These are phyloP conservation scores for Neonectria faginata DNA, from an alignment of 2,329 filamentous ascomycete species.

Conservation along the genomic window DNA sequence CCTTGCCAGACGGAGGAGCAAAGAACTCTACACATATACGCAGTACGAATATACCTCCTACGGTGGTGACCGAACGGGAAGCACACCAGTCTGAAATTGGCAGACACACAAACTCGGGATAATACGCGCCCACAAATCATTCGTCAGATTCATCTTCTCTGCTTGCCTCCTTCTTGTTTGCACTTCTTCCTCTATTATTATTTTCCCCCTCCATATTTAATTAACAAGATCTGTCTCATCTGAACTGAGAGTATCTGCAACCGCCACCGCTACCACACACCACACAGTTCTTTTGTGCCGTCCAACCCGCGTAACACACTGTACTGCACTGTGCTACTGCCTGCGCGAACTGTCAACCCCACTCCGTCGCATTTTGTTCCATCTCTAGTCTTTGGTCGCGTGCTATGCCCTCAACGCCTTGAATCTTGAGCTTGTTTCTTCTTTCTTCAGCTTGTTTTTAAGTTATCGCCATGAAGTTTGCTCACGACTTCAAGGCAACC, in stretches of 20 bases:
- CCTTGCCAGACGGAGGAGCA: background rate
- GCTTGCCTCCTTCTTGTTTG: background rate
- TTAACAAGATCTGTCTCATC: background rate
- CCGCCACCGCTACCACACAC: background rate
- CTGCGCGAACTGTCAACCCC: conserved; percentile 14
- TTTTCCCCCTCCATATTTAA: background rate
- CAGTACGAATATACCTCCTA: background rate
- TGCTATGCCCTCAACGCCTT: conserved; percentile 35
- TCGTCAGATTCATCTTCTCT: background rate
- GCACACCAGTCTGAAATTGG: background rate
- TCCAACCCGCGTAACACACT: background rate
- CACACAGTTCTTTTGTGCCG: background rate
- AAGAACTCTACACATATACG: background rate
- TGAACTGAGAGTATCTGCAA: background rate
- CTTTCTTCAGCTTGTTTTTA: background rate
- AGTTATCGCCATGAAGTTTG: conserved; percentile 80
- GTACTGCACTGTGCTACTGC: background rate
- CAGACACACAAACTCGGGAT: background rate
- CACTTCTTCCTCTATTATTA: background rate
- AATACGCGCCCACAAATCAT: background rate
- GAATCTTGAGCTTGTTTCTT: conserved; percentile 13
- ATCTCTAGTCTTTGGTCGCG: conserved; percentile 30
- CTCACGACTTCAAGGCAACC: conserved; percentile 78
- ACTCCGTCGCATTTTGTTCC: conserved; percentile 12
- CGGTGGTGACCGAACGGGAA: background rate